These are phyloP conservation scores for Porphyra umbilicalis DNA, from an alignment of 31 red algal species.

Conservation along the genomic window DNA sequence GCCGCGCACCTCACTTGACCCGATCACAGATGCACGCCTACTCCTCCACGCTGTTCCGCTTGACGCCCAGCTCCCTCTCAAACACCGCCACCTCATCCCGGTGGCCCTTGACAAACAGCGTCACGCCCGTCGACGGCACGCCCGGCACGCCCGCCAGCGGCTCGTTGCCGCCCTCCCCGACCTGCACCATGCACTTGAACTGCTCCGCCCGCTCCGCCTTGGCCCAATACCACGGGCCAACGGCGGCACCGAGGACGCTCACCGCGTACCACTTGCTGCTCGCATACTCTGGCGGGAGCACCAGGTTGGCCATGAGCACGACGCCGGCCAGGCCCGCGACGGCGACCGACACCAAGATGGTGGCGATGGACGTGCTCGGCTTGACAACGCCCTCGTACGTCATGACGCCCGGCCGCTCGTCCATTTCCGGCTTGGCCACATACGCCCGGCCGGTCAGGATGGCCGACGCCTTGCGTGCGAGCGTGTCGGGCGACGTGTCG, in stretches of 20 bases:
- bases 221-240: slow-evolving; percentile 76
- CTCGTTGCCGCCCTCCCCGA: background rate
- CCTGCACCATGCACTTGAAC: slow-evolving; percentile 70
- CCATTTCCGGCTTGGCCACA: slow-evolving; percentile 39
- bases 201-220: slow-evolving; percentile 52
- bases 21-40: background rate
- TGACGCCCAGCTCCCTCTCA: slow-evolving; percentile 50
- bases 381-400: slow-evolving; percentile 65
- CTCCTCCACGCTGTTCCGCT: slow-evolving; percentile 27
- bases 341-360: slow-evolving; percentile 46
- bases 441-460: slow-evolving; percentile 63
- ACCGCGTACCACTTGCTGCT: slow-evolving; percentile 43
- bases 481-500: slow-evolving; percentile 6
- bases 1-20: background rate
- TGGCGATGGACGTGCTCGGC: slow-evolving; percentile 53
- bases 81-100: slow-evolving; percentile 69
- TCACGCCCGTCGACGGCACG: background rate
- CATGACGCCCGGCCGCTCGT: slow-evolving; percentile 60
- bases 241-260: slow-evolving; percentile 16
- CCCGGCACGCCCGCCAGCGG: slow-evolving; percentile 10
- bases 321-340: slow-evolving; percentile 49
- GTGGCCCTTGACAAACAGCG: slow-evolving; percentile 68
- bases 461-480: slow-evolving; percentile 36
- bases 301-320: slow-evolving; percentile 51
- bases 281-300: slow-evolving; percentile 26